Percentiles rank a stretch among this genome's conserved stretches.
phyloP scores from a whole-genome alignment of 2,329 filamentous ascomycete genomes.

The Xylariaceae sp. region DNA sequence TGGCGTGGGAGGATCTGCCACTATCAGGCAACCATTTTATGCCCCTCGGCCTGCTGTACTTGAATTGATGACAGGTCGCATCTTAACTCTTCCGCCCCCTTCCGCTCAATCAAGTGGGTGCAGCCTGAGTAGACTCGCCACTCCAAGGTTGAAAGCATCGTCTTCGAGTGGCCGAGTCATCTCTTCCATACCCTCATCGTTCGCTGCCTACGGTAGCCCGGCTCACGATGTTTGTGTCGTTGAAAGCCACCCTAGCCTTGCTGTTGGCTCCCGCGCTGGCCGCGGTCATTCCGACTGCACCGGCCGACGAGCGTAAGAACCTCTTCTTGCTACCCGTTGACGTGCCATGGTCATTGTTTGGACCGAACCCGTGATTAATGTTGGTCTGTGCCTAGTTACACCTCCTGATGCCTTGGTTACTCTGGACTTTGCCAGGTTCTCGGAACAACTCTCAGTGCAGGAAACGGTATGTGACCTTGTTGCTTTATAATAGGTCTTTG shows the following conservation, averaged over 20 bases:
- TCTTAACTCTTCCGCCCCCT: no score
- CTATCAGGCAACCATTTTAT: slow-evolving; percentile 19
- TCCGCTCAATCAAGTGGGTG: neutral
- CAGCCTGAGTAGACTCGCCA: slow-evolving; percentile 12
- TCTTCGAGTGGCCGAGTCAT: slow-evolving; percentile 5
- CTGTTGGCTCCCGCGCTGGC: slow-evolving; percentile 38
- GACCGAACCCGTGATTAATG: neutral
- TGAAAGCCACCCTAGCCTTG: slow-evolving; percentile 28
- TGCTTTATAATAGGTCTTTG: neutral
- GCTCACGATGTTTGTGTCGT: slow-evolving; percentile 35
- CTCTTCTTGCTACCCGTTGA: slow-evolving; percentile 7
- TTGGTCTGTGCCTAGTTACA: slow-evolving; percentile 8
- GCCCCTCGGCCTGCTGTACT: neutral
- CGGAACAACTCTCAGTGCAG: slow-evolving; percentile 16
- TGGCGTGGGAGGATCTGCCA: neutral
- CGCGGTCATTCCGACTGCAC: slow-evolving; percentile 24
- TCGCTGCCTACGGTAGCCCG: slow-evolving; percentile 15
- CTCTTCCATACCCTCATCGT: slow-evolving; percentile 4
- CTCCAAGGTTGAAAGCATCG: slow-evolving; percentile 1
- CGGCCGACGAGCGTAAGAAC: slow-evolving; percentile 17
- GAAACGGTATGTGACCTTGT: slow-evolving; percentile 24
- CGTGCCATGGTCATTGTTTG: slow-evolving; percentile 1
- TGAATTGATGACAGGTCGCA: slow-evolving; percentile 5
- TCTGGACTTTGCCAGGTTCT: slow-evolving; percentile 20
- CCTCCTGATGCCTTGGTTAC: slow-evolving; percentile 27